A percentile compares a stretch with the other conserved stretches of the same genome.
These are phyloP conservation scores for Leucocoprinus sp. DNA, from an alignment of 768 basidiomycete genomes.

Conservation along the genomic window DNA sequence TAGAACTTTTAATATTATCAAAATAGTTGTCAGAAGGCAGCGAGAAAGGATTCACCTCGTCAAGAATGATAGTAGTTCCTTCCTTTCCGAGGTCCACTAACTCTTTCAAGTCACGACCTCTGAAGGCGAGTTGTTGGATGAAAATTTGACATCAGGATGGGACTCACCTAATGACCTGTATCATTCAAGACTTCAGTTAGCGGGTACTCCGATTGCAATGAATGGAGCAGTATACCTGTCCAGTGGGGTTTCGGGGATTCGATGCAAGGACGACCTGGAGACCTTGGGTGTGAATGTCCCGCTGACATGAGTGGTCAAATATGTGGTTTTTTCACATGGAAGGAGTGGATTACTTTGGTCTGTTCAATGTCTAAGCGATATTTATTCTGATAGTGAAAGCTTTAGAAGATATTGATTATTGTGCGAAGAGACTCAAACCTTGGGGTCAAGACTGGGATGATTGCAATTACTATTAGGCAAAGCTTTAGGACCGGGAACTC, in stretches of 20 bases:
- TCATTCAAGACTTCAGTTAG: not conserved
- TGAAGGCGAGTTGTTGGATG: slow-evolving; percentile 18
- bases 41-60: slow-evolving; percentile 45
- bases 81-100: slow-evolving; percentile 69
- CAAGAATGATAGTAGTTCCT: slow-evolving; percentile 76
- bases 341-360: slow-evolving; percentile 47
- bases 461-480: not conserved
- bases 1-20: slow-evolving; percentile 61
- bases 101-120: slow-evolving; percentile 74
- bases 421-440: slow-evolving; percentile 12
- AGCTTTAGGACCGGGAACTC: slow-evolving; percentile 21
- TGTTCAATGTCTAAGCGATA: slow-evolving; percentile 77
- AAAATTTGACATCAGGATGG: not conserved
- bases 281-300: slow-evolving; percentile 77
- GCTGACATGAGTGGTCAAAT: slow-evolving; percentile 27
- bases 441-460: slow-evolving; percentile 34
- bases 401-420: slow-evolving; percentile 20
- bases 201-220: not conserved
- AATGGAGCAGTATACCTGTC: slow-evolving; percentile 48
- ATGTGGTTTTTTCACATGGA: slow-evolving; percentile 26
- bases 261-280: slow-evolving; percentile 80
- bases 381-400: slow-evolving; percentile 32
- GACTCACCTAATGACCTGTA: slow-evolving; percentile 43
- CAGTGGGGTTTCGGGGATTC: slow-evolving; percentile 96
- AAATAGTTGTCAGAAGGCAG: not conserved